Evolutionary conservation across 2,329 filamentous ascomycete species (phyloP).

Genomic region (Alternaria burnsii): DNA sequence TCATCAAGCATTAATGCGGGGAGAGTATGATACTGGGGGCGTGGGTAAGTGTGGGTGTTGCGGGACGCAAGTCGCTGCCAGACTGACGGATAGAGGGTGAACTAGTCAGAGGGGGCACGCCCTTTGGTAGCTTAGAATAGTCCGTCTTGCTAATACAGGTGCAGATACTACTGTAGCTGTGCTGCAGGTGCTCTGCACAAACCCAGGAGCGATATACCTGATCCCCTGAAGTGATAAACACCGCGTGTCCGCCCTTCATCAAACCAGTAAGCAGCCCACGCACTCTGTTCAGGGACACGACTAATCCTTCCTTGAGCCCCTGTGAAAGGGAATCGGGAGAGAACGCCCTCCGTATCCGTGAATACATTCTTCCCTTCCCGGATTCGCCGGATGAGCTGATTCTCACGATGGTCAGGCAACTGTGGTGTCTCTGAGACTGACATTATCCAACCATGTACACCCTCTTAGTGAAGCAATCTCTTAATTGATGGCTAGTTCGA

Average conservation of each 20-base stretch:
- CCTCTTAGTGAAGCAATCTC: not conserved
- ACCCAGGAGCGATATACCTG: conserved; percentile 5
- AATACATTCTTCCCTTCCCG: not conserved
- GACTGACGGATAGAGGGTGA: conserved; percentile 1
- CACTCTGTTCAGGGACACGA: not conserved
- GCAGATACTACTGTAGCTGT: conserved; percentile 11
- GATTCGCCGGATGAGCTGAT: not conserved
- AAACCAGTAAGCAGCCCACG: conserved; percentile 5
- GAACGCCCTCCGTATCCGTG: not conserved
- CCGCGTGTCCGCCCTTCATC: not conserved
- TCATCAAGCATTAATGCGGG: conserved; percentile 24
- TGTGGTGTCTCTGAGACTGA: not conserved
- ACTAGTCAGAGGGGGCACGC: not conserved
- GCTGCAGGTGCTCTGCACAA: conserved; percentile 13
- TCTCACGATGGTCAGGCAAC: not conserved
- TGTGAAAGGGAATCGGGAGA: not conserved
- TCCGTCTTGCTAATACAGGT: conserved; percentile 13
- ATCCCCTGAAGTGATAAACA: conserved; percentile 10
- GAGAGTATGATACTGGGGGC: conserved; percentile 18
- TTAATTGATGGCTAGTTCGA: not conserved
- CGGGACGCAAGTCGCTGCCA: conserved; percentile 12
- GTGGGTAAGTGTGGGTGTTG: conserved; percentile 12
- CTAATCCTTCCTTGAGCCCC: not conserved
- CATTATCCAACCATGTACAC: not conserved
- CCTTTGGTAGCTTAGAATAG: conserved; percentile 6